phyloP scores from a whole-genome alignment of 176 grass and related monocot species.

The Bonia amplexicaulis region DNA sequence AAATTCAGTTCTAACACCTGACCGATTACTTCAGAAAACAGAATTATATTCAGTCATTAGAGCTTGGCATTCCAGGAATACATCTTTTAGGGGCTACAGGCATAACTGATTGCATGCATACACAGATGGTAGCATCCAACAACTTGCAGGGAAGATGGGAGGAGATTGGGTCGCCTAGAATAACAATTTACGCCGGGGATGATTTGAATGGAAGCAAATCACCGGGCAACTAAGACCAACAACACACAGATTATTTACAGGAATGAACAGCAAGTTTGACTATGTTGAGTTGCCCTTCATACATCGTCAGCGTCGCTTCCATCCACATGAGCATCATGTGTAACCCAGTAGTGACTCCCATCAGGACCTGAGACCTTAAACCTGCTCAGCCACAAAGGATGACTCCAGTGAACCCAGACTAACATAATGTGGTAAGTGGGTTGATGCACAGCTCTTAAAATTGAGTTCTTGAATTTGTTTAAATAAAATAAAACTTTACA shows the following conservation, averaged over 20 bases:
- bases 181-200: conserved; percentile 30
- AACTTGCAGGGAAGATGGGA: background rate
- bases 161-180: conserved; percentile 17
- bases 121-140: conserved; percentile 23
- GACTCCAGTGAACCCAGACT: background rate
- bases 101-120: conserved; percentile 30
- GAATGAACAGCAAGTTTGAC: background rate
- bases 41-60: conserved; percentile 23
- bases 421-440: background rate
- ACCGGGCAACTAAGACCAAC: conserved; percentile 15
- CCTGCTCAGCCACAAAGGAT: conserved; percentile 43
- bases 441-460: background rate
- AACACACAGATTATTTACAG: conserved; percentile 41
- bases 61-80: background rate
- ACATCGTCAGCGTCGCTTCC: conserved; percentile 67
- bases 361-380: conserved; percentile 69
- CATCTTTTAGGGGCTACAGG: background rate
- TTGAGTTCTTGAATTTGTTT: background rate
- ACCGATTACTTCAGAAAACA: background rate
- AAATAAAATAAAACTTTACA: background rate
- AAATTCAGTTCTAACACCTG: background rate
- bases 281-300: conserved; percentile 28
- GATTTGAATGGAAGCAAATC: conserved; percentile 36
- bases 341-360: conserved; percentile 57
- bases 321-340: conserved; percentile 44